Percentiles rank a stretch among this genome's conserved stretches.
Evolutionary conservation across 208 protist species (phyloP).

Genomic region (Acanthamoeba polyphaga): DNA sequence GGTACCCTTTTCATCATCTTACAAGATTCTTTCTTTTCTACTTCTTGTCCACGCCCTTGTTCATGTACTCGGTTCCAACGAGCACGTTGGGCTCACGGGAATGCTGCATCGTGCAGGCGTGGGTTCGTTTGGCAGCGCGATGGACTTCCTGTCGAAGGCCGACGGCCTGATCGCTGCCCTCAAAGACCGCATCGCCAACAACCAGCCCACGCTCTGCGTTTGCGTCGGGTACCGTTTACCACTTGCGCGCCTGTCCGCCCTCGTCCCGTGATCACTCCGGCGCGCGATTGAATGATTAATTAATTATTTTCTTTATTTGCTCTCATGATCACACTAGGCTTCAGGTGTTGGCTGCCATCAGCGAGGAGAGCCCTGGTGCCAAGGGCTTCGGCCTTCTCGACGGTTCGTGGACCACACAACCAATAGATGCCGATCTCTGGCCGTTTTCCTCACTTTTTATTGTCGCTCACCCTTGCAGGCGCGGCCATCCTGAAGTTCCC

Average conservation of each 20-base stretch:
- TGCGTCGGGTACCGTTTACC: slow-evolving; percentile 60
- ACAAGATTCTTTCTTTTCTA: not conserved
- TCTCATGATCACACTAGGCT: not conserved
- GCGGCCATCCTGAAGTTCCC: slow-evolving; percentile 58
- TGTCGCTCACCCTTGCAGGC: not conserved
- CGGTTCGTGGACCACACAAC: not conserved
- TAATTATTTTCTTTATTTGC: not conserved
- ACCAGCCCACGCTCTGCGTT: slow-evolving; percentile 73
- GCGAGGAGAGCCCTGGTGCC: slow-evolving; percentile 74
- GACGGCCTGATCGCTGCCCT: slow-evolving; percentile 53
- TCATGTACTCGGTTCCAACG: not conserved
- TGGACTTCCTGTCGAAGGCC: slow-evolving; percentile 44
- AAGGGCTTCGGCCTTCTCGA: slow-evolving; percentile 66
- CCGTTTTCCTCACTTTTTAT: not conserved
- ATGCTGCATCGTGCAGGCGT: not conserved
- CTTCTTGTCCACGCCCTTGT: not conserved
- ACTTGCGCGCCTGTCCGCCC: not conserved
- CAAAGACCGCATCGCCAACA: slow-evolving; percentile 53
- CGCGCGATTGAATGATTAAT: not conserved
- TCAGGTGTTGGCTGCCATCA: slow-evolving; percentile 66
- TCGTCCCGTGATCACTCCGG: not conserved
- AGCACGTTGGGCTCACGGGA: no score
- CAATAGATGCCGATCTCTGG: not conserved
- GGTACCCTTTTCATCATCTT: not conserved
- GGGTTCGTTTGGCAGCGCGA: slow-evolving; percentile 66